Percentiles rank a stretch among this genome's conserved stretches.
Evolutionary conservation across 306 rosid species (phyloP).

Genomic region (Sindora glabra): DNA sequence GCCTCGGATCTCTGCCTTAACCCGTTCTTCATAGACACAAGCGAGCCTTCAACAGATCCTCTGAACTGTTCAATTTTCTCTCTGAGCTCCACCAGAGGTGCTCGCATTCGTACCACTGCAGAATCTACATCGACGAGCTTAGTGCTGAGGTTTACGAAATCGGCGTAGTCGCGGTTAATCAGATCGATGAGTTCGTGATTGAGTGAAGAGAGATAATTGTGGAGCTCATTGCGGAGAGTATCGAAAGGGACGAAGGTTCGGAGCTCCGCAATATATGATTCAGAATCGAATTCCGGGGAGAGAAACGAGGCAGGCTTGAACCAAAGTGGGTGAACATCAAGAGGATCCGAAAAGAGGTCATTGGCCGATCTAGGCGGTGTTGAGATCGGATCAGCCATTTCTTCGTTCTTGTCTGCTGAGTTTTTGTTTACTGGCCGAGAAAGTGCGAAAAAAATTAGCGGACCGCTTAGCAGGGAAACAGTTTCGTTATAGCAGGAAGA

Average conservation of each 20-base stretch:
- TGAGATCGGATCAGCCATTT: too few relatives aligned
- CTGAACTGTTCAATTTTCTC: slow-evolving; percentile 91
- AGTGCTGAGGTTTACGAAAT: slow-evolving; percentile 93
- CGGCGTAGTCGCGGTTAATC: slow-evolving; percentile 96
- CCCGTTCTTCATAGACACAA: slow-evolving; percentile 59
- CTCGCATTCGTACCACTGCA: slow-evolving; percentile 95
- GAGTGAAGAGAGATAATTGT: slow-evolving; percentile 68
- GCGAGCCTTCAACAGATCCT: slow-evolving; percentile 65
- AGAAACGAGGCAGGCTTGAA: slow-evolving; percentile 92
- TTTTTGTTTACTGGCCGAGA: slow-evolving; percentile 13
- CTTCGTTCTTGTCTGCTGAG: background rate
- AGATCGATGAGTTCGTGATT: slow-evolving; percentile 91
- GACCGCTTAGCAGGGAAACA: too few relatives aligned
- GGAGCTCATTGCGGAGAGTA: slow-evolving; percentile 94
- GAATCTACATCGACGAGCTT: slow-evolving; percentile 96
- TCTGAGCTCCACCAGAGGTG: slow-evolving; percentile 77
- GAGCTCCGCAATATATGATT: slow-evolving; percentile 83
- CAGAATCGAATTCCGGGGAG: slow-evolving; percentile 76
- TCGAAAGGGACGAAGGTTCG: slow-evolving; percentile 96
- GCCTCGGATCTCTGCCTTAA: slow-evolving; percentile 84
- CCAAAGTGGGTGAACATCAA: slow-evolving; percentile 82
- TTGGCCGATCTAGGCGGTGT: slow-evolving; percentile 80
- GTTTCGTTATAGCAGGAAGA: too few relatives aligned
- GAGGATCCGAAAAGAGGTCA: slow-evolving; percentile 84
- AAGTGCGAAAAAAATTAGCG: background rate